Base-by-base conservation (phyloP, 1,284 basidiomycete genomes). In the Melampsora americana region DNA sequence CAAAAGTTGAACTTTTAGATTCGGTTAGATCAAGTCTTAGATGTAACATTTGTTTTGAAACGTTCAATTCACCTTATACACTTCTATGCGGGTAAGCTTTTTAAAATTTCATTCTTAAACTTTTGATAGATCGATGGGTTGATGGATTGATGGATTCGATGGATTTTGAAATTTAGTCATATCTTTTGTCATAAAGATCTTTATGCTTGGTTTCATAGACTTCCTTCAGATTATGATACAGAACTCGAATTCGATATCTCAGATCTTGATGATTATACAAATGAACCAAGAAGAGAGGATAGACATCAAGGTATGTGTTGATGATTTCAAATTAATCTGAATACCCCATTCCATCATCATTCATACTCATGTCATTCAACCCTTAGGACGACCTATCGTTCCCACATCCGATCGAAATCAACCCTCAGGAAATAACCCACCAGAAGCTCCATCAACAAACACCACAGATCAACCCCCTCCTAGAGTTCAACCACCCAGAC, bases 21-120 rank as follows among this genome's bases (percentile, higher is more conserved):
- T 50, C 71, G 18, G 66, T 79, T 42, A 44, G 44, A 48, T 69
- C 69, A 6, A 59, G 72, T 30, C 53, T 79, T 35, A 76, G 71
- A 5, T 79, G 78, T 76, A 78, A 79, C 61, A 77, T 79, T 62
- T 79, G 78, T 70, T 50, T 79, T 4, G 78, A 79, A 64, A 62
- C 77, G 5, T 39, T 79, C 20, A 71, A 73, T 23, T 67, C 78
- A 12, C 78, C 78, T n/a, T 74, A 74, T 62, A 39, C 65, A 6
- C 66, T 79, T 16, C 70, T 68, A 71, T 79, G 67, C 64, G 78
- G 70, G 70, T 72, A 56, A 32, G 77, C 71, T 14, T 11, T 12
- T 18, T 44, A n/a, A 7, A 11, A 9, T 16, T 56, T 39, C 35
- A 26, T 20, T 26, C 26, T 42, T 50, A 30, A 53, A 30, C n/a